Evolutionary conservation across 1,139 yeast species (phyloP).

Genomic region (Geotrichum reessii): DNA sequence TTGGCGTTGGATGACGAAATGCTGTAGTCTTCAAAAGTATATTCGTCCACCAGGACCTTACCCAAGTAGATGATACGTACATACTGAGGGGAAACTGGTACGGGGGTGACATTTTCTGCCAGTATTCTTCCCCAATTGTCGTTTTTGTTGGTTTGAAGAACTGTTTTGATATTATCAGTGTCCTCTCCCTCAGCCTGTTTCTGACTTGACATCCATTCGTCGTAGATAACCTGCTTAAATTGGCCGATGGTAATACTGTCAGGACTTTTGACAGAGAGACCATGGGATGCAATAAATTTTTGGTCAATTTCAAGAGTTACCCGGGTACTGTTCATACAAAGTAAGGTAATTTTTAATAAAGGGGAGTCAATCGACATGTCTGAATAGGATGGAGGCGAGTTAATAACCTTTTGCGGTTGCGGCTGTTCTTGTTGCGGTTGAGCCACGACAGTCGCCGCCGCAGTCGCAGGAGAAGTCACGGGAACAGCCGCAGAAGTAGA

Average conservation of each 20-base stretch:
- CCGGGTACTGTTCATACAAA: conserved; percentile 28
- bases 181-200: conserved; percentile 1
- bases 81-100: conserved; percentile 15
- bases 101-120: conserved; percentile 2
- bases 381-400: conserved; percentile 1
- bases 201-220: conserved; percentile 14
- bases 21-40: conserved; percentile 26
- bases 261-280: conserved; percentile 22
- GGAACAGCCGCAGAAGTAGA: not conserved
- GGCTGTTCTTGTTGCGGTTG: not conserved
- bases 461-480: not conserved
- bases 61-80: conserved; percentile 33
- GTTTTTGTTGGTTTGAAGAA: not conserved
- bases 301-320: conserved; percentile 23
- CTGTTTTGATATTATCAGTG: not conserved
- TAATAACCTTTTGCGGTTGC: not conserved
- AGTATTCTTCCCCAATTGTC: not conserved
- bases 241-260: conserved; percentile 23
- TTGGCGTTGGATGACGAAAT: conserved; percentile 21
- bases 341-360: conserved; percentile 24
- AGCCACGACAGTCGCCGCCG: not conserved
- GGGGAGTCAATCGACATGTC: conserved; percentile 6
- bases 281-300: conserved; percentile 22
- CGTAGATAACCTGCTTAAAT: conserved; percentile 24
- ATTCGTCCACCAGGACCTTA: conserved; percentile 29